These are phyloP conservation scores for Euptelea pleiosperma DNA, from an alignment of 164 flowering plant species.

Conservation along the genomic window DNA sequence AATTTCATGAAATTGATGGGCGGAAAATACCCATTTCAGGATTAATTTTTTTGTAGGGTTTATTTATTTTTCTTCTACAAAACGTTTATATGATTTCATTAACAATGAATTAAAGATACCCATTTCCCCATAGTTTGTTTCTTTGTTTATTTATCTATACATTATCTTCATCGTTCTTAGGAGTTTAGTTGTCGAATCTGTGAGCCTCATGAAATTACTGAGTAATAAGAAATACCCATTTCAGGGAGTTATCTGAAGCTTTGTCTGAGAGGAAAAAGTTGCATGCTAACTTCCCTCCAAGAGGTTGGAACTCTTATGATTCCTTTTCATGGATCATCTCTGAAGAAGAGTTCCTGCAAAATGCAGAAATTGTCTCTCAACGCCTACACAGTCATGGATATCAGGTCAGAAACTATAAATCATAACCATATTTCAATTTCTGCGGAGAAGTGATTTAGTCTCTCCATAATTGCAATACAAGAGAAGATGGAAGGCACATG, in stretches of 20 bases:
- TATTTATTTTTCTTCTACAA: neutral
- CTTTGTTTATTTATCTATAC: neutral
- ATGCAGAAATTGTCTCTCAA: conserved; percentile 59
- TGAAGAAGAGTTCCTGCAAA: conserved; percentile 75
- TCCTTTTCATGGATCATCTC: conserved; percentile 82
- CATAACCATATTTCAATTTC: neutral
- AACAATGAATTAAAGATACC: no score
- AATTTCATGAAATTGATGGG: neutral
- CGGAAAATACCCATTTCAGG: neutral
- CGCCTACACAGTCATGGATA: conserved; percentile 59
- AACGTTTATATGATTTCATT: neutral
- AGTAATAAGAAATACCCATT: conserved; percentile 8
- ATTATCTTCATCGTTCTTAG: neutral
- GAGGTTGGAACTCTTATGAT: conserved; percentile 99
- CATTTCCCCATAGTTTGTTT: neutral
- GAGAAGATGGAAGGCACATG: neutral
- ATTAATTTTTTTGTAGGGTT: neutral
- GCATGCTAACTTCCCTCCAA: conserved; percentile 66
- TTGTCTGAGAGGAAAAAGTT: conserved; percentile 1
- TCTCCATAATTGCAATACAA: neutral
- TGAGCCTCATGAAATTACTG: neutral
- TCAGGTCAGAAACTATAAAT: conserved; percentile 41
- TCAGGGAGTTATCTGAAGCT: conserved; percentile 31
- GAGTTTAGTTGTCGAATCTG: neutral
- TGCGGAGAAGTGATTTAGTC: no score